Evolutionary conservation across 495 filamentous ascomycete species (phyloP).

Genomic region (Aspergillus olivimuriae): DNA sequence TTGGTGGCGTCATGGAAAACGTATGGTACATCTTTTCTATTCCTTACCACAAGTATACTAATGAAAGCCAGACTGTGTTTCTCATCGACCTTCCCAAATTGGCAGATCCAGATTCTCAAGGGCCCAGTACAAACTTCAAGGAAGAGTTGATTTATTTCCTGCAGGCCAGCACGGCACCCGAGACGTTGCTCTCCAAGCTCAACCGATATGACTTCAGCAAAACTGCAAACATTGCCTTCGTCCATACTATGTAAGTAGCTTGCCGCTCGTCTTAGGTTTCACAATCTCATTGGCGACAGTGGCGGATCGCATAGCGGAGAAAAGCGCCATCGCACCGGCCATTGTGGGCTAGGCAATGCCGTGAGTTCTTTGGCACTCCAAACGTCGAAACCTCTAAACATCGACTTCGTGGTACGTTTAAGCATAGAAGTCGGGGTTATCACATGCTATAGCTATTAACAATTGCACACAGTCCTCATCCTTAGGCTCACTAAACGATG

Average conservation of each 20-base stretch:
- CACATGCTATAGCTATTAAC: too few relatives aligned
- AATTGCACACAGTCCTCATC: constrained; percentile 70
- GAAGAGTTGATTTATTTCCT: constrained; percentile 68
- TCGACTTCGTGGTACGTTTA: constrained; percentile 56
- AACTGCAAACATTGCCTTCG: constrained; percentile 64
- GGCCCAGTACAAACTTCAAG: constrained; percentile 54
- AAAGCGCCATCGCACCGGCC: constrained; percentile 57
- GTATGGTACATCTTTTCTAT: constrained; percentile 23
- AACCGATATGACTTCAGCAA: constrained; percentile 68
- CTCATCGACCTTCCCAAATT: constrained; percentile 74
- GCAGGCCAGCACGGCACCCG: constrained; percentile 56
- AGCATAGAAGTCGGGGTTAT: too few relatives aligned
- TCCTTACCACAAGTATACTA: background rate
- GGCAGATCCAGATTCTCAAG: constrained; percentile 17
- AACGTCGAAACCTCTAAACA: constrained; percentile 38
- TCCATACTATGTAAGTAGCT: constrained; percentile 60
- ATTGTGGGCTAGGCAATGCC: constrained; percentile 59
- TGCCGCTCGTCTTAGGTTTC: too few relatives aligned
- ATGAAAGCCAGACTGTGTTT: constrained; percentile 52
- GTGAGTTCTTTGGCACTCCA: constrained; percentile 51
- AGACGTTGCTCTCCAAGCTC: constrained; percentile 51
- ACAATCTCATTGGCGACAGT: too few relatives aligned
- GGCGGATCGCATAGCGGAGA: constrained; percentile 50
- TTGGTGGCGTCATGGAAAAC: constrained; percentile 70
- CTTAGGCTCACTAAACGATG: constrained; percentile 63